Conservation (phyloP, 805 yeast genomes). For the Candida germanica region DNA sequence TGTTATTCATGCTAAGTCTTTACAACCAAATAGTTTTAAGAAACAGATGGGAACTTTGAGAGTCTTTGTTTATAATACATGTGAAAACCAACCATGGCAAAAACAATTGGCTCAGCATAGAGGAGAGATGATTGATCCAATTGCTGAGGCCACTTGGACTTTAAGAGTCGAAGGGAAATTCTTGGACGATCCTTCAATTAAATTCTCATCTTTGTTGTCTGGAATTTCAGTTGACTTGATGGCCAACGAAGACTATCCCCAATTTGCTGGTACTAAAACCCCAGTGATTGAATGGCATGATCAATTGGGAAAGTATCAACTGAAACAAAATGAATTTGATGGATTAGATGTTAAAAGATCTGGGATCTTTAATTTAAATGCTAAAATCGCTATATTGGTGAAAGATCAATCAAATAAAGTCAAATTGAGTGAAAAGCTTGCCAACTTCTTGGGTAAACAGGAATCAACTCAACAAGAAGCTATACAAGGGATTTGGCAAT, state of each 20-base stretch:
- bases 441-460: conserved; percentile 67
- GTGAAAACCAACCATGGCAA: conserved; percentile 87
- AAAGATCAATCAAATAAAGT: conserved; percentile 70
- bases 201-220: conserved; percentile 76
- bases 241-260: conserved; percentile 38
- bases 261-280: conserved; percentile 25
- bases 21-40: conserved; percentile 35
- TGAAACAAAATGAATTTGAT: conserved; percentile 51
- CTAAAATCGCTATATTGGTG: conserved; percentile 69
- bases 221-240: conserved; percentile 79
- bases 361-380: conserved; percentile 56
- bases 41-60: conserved; percentile 63
- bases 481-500: conserved; percentile 77
- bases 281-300: conserved; percentile 89
- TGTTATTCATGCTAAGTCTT: conserved; percentile 48
- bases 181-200: conserved; percentile 42
- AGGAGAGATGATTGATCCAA: conserved; percentile 15
- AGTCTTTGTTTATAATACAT: conserved; percentile 75
- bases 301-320: conserved; percentile 26
- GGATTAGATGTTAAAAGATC: conserved; percentile 83
- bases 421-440: conserved; percentile 59
- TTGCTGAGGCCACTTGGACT: conserved; percentile 66
- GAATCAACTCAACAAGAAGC: conserved; percentile 87
- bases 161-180: conserved; percentile 85
- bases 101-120: conserved; percentile 25